phyloP scores from a whole-genome alignment of 176 grass and related monocot species.

The Cenchrus americanus region DNA sequence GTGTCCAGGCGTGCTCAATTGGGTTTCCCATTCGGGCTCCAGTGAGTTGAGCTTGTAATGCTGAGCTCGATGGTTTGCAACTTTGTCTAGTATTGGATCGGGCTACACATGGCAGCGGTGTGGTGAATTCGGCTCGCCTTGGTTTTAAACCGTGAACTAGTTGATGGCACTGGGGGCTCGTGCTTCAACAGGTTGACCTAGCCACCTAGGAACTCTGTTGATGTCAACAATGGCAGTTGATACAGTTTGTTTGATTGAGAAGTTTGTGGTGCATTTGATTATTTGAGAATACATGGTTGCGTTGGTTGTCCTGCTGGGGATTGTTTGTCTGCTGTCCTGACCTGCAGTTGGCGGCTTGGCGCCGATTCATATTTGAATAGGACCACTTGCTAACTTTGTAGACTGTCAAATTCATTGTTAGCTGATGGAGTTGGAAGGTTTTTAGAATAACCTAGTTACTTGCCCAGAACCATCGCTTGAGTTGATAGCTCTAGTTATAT shows the following conservation, averaged over 20 bases:
- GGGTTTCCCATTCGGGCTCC: background rate
- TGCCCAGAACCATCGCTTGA: background rate
- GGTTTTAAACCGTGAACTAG: background rate
- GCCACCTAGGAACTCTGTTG: background rate
- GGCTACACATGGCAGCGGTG: background rate
- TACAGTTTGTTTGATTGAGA: background rate
- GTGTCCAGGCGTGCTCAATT: background rate
- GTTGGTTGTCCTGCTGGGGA: background rate
- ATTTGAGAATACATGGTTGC: background rate
- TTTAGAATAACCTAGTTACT: background rate
- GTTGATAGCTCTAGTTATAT: conserved; percentile 4
- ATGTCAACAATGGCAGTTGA: background rate
- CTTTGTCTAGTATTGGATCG: background rate
- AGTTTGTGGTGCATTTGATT: background rate
- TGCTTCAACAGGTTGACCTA: background rate
- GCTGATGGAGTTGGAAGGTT: background rate
- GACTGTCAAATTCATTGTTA: background rate
- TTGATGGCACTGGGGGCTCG: background rate
- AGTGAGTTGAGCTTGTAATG: background rate
- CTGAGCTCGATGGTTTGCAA: background rate
- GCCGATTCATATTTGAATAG: background rate
- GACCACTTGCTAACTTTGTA: background rate
- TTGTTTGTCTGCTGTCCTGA: background rate
- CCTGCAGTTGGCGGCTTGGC: background rate
- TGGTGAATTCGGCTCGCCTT: background rate